Conservation (phyloP, 441 rosid species). For the Euphorbia schlechtendalii region DNA sequence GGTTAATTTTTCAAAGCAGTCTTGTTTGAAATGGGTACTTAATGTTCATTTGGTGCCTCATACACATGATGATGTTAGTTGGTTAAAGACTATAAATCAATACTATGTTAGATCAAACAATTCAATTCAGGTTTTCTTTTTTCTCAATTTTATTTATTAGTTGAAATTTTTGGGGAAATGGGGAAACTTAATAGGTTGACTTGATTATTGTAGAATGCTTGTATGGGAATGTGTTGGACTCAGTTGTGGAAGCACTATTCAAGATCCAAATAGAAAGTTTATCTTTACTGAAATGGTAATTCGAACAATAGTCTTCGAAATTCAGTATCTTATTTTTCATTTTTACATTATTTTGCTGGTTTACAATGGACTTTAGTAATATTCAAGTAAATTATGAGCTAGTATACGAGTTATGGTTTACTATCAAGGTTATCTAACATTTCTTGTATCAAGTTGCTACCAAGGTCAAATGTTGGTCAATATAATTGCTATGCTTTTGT, state of each 20-base stretch:
- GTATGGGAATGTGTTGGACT: constrained; percentile 70
- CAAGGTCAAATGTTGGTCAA: too few species aligned
- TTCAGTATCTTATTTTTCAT: neutral
- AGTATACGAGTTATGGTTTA: too few species aligned
- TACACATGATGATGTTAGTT: constrained; percentile 95
- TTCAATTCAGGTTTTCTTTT: constrained; percentile 72
- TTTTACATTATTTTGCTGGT: neutral
- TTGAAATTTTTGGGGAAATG: constrained; percentile 32
- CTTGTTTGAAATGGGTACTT: too few species aligned
- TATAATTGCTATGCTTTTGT: neutral
- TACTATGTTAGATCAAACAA: constrained; percentile 98
- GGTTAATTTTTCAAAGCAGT: too few species aligned
- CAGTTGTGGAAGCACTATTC: constrained; percentile 73
- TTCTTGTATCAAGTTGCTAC: too few species aligned
- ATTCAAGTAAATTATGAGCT: too few species aligned
- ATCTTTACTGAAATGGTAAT: constrained; percentile 76
- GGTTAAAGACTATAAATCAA: constrained; percentile 98
- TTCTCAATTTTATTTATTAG: constrained; percentile 19
- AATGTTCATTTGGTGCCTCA: constrained; percentile 97
- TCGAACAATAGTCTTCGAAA: neutral
- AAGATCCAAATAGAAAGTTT: constrained; percentile 89
- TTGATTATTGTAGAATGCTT: constrained; percentile 56
- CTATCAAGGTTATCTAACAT: too few species aligned
- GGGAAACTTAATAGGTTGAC: neutral
- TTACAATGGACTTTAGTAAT: neutral